Conservation (phyloP, 495 filamentous ascomycete genomes). For the Penicillium silybi region DNA sequence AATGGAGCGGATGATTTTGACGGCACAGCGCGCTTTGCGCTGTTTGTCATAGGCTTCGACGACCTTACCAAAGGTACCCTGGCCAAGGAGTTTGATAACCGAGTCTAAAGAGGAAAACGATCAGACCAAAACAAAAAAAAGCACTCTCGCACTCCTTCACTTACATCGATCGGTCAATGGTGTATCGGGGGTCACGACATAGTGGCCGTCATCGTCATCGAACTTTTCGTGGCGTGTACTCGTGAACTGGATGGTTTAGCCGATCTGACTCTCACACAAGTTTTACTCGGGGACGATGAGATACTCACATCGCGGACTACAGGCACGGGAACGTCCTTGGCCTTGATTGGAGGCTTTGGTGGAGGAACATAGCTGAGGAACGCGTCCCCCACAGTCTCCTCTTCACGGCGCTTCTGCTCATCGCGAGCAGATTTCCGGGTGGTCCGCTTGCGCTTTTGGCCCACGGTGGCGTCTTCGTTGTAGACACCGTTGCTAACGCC, state of each 20-base stretch:
- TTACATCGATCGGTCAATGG: conserved; percentile 85
- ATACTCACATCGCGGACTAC: conserved; percentile 76
- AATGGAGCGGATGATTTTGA: conserved; percentile 97
- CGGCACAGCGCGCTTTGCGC: conserved; percentile 73
- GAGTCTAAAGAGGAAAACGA: conserved; percentile 54
- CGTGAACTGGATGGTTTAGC: conserved; percentile 35
- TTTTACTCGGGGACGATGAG: conserved; percentile 1
- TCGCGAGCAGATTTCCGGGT: conserved; percentile 73
- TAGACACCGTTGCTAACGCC: conserved; percentile 52
- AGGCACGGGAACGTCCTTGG: conserved; percentile 81
- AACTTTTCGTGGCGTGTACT: conserved; percentile 55
- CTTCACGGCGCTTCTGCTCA: conserved; percentile 72
- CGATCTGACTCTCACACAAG: not conserved
- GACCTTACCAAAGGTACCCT: conserved; percentile 97
- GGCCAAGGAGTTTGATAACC: conserved; percentile 82
- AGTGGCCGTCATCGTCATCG: conserved; percentile 96
- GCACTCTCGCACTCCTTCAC: conserved; percentile 28
- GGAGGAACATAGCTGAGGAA: conserved; percentile 80
- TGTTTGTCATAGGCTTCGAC: conserved; percentile 83
- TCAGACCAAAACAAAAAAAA: not conserved
- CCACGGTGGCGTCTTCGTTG: conserved; percentile 54
- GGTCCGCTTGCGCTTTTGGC: conserved; percentile 83
- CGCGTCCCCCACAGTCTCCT: conserved; percentile 62
- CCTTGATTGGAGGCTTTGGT: conserved; percentile 83
- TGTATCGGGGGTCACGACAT: conserved; percentile 80